Evolutionary conservation across 306 rosid genomes (phyloP), one percentile per base, ranked within the genome.

Genomic region (Quillaja saponaria): DNA sequence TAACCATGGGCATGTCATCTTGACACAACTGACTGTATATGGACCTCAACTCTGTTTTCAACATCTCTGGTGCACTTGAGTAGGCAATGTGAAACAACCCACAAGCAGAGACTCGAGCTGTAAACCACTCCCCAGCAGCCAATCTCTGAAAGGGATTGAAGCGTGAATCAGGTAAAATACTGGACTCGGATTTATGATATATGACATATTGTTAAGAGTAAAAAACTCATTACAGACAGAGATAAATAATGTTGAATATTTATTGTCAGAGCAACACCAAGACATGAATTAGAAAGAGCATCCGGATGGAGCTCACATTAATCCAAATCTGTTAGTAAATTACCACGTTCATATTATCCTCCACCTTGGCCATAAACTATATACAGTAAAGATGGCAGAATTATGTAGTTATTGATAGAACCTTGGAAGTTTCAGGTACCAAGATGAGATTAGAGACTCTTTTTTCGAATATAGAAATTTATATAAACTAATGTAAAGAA

Each of bases 1-100:
- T 88, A 69, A 92, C 98, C 96, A 92, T 92, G 20, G 98, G 98
- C 98, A 89, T 88, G 79, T 92, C 98, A 78, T 92, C 98, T 81
- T 86, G 96, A 81, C 98, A 92, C 79, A 89, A 78, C 58, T 92
- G 96, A 69, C 81, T 82, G 80, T 92, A 92, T 48, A 81, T 79
- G 46, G 98, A 78, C 58, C 98, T 83, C 58, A 88, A 69, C 71
- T 92, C 98, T 7, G 89, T 74, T 86, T 86, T 92, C 57, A 81
- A 70, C 12, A 74, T 61, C 40, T 92, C 96, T 14, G 89, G 84
- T 17, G 98, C 98, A 66, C 96, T 88, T 19, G 87, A 80, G 69
- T 89, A 92, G 8, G 95, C 98, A 73, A 92, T 89, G 73, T 92
- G 98, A 72, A 88, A 86, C 52, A 92, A 73, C 46, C 98, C 98